A percentile compares a stretch with the other conserved stretches of the same genome.
Evolutionary conservation across 2,329 filamentous ascomycete species (phyloP).

Genomic region (Cordyceps javanica): DNA sequence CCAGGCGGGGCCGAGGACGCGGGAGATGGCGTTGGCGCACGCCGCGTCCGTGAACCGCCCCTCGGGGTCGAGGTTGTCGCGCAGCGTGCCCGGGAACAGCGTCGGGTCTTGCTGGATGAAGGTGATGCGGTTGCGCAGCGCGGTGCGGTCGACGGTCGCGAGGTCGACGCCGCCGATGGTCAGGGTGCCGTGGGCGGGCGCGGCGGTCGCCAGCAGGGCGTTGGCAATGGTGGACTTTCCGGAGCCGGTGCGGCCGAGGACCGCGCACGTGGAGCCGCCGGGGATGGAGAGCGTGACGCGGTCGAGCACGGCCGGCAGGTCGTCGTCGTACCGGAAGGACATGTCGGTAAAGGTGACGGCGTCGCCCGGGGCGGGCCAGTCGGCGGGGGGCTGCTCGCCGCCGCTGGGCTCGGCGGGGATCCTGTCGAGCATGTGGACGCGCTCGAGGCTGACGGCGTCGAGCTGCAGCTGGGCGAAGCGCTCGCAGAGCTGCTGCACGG

Average conservation of each 20-base stretch:
- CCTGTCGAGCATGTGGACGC: conserved; percentile 74
- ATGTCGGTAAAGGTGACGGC: conserved; percentile 72
- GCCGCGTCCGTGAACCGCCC: conserved; percentile 48
- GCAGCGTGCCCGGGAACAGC: conserved; percentile 51
- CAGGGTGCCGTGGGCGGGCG: conserved; percentile 44
- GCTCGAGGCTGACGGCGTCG: conserved; percentile 86
- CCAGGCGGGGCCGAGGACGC: conserved; percentile 50
- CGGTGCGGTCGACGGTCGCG: conserved; percentile 45
- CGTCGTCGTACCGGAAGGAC: conserved; percentile 72
- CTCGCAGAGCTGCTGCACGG: conserved; percentile 56
- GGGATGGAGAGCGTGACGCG: conserved; percentile 68
- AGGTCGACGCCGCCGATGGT: conserved; percentile 50
- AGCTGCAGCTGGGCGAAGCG: conserved; percentile 82
- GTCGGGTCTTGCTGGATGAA: conserved; percentile 61
- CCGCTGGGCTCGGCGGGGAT: conserved; percentile 70
- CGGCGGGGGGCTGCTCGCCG: conserved; percentile 60
- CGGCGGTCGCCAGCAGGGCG: conserved; percentile 50
- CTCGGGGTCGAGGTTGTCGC: conserved; percentile 64
- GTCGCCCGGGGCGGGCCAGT: conserved; percentile 68
- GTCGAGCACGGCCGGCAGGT: conserved; percentile 66
- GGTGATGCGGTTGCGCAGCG: conserved; percentile 51
- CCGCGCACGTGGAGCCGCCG: conserved; percentile 52
- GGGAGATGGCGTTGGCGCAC: conserved; percentile 46
- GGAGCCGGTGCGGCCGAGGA: conserved; percentile 78
- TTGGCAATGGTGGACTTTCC: conserved; percentile 75